These are phyloP conservation scores for Aspergillus leporis DNA, from an alignment of 495 filamentous ascomycete genomes.

Conservation along the genomic window DNA sequence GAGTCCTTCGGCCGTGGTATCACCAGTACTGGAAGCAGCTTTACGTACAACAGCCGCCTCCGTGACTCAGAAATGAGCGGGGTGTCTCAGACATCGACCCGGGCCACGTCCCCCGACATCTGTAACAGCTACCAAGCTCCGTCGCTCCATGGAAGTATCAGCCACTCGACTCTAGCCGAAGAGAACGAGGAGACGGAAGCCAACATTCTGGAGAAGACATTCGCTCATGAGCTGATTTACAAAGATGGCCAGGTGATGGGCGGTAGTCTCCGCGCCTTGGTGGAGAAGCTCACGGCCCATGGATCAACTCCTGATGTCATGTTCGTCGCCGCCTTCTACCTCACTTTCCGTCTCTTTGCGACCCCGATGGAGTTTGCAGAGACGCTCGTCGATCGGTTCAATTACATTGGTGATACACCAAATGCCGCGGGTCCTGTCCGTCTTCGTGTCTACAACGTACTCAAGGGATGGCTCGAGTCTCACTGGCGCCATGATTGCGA, in stretches of 20 bases:
- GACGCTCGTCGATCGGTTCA: conserved; percentile 83
- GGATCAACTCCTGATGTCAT: conserved; percentile 90
- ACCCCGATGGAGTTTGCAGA: conserved; percentile 78
- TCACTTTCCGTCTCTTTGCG: conserved; percentile 95
- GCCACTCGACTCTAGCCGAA: conserved; percentile 65
- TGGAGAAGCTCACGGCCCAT: conserved; percentile 91
- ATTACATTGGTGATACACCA: conserved; percentile 80
- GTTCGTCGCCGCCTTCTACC: conserved; percentile 94
- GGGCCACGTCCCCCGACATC: conserved; percentile 85
- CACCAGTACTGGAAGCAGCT: conserved; percentile 62
- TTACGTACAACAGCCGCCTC: conserved; percentile 71
- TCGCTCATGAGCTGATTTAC: conserved; percentile 87
- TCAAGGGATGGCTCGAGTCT: conserved; percentile 96
- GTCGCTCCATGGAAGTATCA: conserved; percentile 55
- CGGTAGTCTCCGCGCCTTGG: conserved; percentile 84
- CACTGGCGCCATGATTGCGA: conserved; percentile 90
- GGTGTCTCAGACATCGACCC: conserved; percentile 79
- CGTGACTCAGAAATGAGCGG: conserved; percentile 81
- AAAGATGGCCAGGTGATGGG: conserved; percentile 95
- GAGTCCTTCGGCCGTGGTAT: conserved; percentile 43
- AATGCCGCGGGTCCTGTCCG: conserved; percentile 76
- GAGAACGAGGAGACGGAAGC: conserved; percentile 76
- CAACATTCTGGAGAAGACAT: conserved; percentile 81
- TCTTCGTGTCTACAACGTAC: conserved; percentile 89
- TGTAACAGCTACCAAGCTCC: conserved; percentile 40